These are phyloP conservation scores for Boletales sp. DNA, from an alignment of 768 basidiomycete species.

Conservation along the genomic window DNA sequence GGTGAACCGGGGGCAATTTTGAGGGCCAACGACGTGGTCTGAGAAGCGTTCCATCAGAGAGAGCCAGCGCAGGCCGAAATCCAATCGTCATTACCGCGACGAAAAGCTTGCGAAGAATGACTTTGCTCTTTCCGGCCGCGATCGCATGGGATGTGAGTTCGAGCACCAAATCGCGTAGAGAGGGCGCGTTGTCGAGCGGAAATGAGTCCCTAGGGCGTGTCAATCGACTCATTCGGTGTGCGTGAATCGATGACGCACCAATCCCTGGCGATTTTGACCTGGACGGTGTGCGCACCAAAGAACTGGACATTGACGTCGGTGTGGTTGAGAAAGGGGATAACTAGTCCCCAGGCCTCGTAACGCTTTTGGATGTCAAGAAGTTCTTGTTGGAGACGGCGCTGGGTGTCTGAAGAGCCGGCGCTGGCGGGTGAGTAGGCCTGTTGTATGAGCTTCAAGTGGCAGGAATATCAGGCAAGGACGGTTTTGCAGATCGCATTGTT, in stretches of 20 bases:
- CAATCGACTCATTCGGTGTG: background rate
- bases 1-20: conserved; percentile 60
- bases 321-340: conserved; percentile 70
- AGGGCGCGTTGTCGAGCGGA: conserved; percentile 54
- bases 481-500: conserved; percentile 10
- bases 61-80: background rate
- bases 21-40: conserved; percentile 69
- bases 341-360: conserved; percentile 81
- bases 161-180: conserved; percentile 64
- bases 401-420: conserved; percentile 50
- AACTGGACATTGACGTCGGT: conserved; percentile 84
- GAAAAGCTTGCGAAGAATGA: conserved; percentile 84
- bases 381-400: conserved; percentile 64
- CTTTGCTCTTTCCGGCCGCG: conserved; percentile 52
- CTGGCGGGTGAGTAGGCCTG: conserved; percentile 58
- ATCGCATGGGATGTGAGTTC: conserved; percentile 67
- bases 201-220: conserved; percentile 61
- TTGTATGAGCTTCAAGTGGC: conserved; percentile 55
- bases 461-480: conserved; percentile 6
- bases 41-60: conserved; percentile 7
- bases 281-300: conserved; percentile 90
- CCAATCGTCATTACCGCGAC: conserved; percentile 57
- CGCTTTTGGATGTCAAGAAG: conserved; percentile 74
- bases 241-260: conserved; percentile 51
- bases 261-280: conserved; percentile 91